Percentiles rank a stretch among this genome's conserved stretches.
phyloP scores from a whole-genome alignment of 768 basidiomycete genomes.

The Lactarius trivialis region DNA sequence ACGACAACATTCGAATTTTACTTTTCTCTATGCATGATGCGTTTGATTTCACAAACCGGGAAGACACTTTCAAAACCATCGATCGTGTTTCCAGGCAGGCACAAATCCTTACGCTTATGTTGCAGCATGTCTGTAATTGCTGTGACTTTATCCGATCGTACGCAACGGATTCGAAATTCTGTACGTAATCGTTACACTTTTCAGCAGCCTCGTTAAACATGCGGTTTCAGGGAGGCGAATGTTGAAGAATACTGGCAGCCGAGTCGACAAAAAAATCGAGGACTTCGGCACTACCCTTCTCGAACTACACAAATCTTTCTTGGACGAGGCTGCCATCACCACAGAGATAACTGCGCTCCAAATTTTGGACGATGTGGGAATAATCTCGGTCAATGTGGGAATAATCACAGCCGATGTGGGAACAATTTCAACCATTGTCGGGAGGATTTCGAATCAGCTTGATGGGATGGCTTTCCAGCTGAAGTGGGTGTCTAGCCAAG shows the following conservation, averaged over 20 bases:
- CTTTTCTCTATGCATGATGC: neutral
- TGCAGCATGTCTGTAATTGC: neutral
- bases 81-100: neutral
- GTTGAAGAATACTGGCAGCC: neutral
- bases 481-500: neutral
- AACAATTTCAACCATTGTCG: neutral
- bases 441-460: neutral
- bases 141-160: neutral
- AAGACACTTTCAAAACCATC: neutral
- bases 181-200: neutral
- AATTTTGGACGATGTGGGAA: neutral
- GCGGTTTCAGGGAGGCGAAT: neutral
- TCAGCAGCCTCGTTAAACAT: neutral
- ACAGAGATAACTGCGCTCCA: neutral
- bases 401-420: neutral
- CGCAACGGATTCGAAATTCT: neutral
- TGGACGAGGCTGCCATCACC: neutral
- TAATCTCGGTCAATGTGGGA: neutral
- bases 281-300: neutral
- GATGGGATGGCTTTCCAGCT: neutral
- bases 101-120: neutral
- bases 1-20: neutral
- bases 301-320: neutral
- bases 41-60: neutral
- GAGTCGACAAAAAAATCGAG: neutral